Conservation (phyloP, 208 protist genomes). For the Trypanosoma theileri region DNA sequence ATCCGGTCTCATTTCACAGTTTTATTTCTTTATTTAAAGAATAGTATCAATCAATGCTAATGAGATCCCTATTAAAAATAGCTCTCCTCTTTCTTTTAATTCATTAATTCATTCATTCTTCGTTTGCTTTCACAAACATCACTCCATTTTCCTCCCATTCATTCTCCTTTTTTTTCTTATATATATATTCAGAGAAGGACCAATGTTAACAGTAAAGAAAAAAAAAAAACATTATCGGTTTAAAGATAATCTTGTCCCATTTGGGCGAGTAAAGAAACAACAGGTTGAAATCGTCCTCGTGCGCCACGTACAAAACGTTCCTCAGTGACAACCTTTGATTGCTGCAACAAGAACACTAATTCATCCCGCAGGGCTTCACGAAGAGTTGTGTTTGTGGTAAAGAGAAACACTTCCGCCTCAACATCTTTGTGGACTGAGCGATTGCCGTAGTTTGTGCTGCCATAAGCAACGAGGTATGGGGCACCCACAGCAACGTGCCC, state of each 20-base stretch:
- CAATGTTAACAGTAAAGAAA: neutral
- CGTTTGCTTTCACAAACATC: too few species aligned
- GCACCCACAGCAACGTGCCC: conserved; percentile 3
- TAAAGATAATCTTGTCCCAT: conserved; percentile 77
- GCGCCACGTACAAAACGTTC: conserved; percentile 49
- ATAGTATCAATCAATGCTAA: too few species aligned
- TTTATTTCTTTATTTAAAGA: conserved; percentile 9
- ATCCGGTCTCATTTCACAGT: too few species aligned
- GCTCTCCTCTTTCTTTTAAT: too few species aligned
- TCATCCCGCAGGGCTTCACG: conserved; percentile 59
- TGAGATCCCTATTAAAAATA: too few species aligned
- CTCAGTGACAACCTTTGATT: conserved; percentile 54
- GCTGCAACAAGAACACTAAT: conserved; percentile 50
- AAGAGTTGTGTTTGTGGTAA: conserved; percentile 52
- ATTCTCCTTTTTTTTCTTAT: neutral
- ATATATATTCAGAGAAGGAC: conserved; percentile 6
- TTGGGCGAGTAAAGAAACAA: conserved; percentile 70
- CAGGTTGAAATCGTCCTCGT: conserved; percentile 72
- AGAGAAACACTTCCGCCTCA: conserved; percentile 71
- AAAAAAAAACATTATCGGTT: conserved; percentile 2
- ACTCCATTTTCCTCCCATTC: too few species aligned
- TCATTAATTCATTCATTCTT: too few species aligned
- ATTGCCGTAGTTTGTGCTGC: conserved; percentile 89
- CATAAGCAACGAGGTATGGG: conserved; percentile 79
- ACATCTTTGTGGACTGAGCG: conserved; percentile 86